Base-by-base conservation (phyloP, 768 basidiomycete species). In the Guyanaporus albipodus region DNA sequence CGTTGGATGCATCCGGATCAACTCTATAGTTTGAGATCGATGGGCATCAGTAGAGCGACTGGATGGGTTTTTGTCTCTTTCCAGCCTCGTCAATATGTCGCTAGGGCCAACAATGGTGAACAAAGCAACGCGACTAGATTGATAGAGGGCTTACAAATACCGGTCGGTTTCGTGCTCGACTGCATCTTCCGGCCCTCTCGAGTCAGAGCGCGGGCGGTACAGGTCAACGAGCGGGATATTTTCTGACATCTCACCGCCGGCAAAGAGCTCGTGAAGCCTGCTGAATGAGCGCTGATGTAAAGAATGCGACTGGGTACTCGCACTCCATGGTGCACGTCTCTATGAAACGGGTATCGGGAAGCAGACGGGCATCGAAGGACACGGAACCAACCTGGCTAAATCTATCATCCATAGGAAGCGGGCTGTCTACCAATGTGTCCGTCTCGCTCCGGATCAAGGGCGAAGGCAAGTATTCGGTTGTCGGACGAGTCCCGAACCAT, bases 1-100 rank as follows among this genome's bases (percentile, higher is more conserved):
- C 3, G 83, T 76, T 0, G 95, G 92, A 67, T 97, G 87, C 45
- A 84, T 79, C 3, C 78, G 79, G 52, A 96, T 94, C 63, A 94
- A 94, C 56, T 93, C 88, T 0, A 85, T 84, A 60, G 83, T 87
- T 58, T 80, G 78, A 7, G 88, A 87, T 7, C 81, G 77, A 19
- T 77, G 51, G 19, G 75, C 77, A 57, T 94, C 87, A 50, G 75
- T 73, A 10, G 74, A 59, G 34, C 82, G 79, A 49, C 83, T 80
- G 10, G 70, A 15, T 3, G 23, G n/a, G 23, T 28, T 64, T 0
- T 65, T 50, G 9, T 81, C 80, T 14, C 74, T 69, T 53, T 82
- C 81, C 34, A 87, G 69, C 8, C 79, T 72, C 15, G 83, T 81
- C 26, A 90, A 66, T 3, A 89, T 71, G 35, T 89, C 86, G 29